A percentile compares a stretch with the other conserved stretches of the same genome.
Evolutionary conservation across 108 stramenopile species (phyloP).

Genomic region (Skeletonema menzelii): DNA sequence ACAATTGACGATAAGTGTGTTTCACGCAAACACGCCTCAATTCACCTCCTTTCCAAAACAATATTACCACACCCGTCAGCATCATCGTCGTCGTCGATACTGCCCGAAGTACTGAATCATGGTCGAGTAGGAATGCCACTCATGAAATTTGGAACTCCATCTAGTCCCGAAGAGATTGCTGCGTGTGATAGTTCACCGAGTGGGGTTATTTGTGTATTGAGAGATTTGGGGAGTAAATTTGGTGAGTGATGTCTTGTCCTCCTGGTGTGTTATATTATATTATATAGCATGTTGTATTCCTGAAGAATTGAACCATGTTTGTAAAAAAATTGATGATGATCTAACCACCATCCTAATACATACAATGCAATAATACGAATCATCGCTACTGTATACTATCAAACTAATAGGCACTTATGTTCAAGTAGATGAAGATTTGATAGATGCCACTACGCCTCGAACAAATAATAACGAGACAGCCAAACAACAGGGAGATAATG

Average conservation of each 20-base stretch:
- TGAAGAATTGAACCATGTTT: not conserved
- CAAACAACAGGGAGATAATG: conserved; percentile 10
- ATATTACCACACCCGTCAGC: not conserved
- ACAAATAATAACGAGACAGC: not conserved
- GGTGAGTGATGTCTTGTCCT: not conserved
- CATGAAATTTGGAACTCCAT: conserved; percentile 39
- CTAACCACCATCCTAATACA: no score
- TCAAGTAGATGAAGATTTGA: conserved; percentile 33
- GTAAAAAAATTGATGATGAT: not conserved
- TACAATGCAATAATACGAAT: not conserved
- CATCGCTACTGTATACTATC: not conserved
- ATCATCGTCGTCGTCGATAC: no score
- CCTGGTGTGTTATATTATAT: no score
- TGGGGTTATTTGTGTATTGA: conserved; percentile 39
- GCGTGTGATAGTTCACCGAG: conserved; percentile 20
- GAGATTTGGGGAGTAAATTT: conserved; percentile 49
- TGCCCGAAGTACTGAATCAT: not conserved
- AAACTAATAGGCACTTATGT: conserved; percentile 28
- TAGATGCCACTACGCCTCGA: not conserved
- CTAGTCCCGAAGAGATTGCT: conserved; percentile 22
- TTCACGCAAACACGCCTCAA: conserved; percentile 36
- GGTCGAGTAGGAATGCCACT: no score
- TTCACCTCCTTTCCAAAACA: conserved; percentile 28
- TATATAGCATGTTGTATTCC: no score
- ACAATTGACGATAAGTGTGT: conserved; percentile 50